A percentile compares a stretch with the other conserved stretches of the same genome.
These are phyloP conservation scores for Metroxylon sagu DNA, from an alignment of 176 grass and related monocot species.

Conservation along the genomic window DNA sequence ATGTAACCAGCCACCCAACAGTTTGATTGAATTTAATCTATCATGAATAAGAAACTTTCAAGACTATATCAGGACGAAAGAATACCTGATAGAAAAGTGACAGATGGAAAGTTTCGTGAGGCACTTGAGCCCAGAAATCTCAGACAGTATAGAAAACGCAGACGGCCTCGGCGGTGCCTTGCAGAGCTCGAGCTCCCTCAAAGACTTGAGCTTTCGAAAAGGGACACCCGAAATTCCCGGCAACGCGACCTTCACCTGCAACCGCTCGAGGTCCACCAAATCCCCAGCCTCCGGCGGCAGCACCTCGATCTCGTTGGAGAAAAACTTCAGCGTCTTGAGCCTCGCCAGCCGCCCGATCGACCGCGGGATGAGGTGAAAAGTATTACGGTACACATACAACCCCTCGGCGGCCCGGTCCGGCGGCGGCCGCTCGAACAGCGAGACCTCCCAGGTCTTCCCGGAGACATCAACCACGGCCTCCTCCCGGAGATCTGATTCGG, in stretches of 20 bases:
- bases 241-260: constrained; percentile 79
- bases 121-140: constrained; percentile 53
- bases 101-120: constrained; percentile 77
- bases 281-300: constrained; percentile 57
- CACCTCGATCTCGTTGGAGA: constrained; percentile 88
- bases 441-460: constrained; percentile 74
- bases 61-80: background rate
- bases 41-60: background rate
- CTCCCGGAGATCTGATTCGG: background rate
- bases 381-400: constrained; percentile 75
- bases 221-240: constrained; percentile 53
- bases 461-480: constrained; percentile 42
- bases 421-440: constrained; percentile 26
- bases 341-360: constrained; percentile 33
- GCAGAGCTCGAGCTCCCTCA: constrained; percentile 83
- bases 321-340: constrained; percentile 85
- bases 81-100: constrained; percentile 78
- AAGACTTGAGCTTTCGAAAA: constrained; percentile 46
- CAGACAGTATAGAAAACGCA: constrained; percentile 56
- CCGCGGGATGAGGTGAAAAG: constrained; percentile 56
- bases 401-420: constrained; percentile 28
- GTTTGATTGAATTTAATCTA: background rate
- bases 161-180: constrained; percentile 65
- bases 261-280: constrained; percentile 55
- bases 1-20: too few relatives aligned